A percentile compares a stretch with the other conserved stretches of the same genome.
These are phyloP conservation scores for Zasmidium cellare DNA, from an alignment of 2,329 filamentous ascomycete genomes.

Conservation along the genomic window DNA sequence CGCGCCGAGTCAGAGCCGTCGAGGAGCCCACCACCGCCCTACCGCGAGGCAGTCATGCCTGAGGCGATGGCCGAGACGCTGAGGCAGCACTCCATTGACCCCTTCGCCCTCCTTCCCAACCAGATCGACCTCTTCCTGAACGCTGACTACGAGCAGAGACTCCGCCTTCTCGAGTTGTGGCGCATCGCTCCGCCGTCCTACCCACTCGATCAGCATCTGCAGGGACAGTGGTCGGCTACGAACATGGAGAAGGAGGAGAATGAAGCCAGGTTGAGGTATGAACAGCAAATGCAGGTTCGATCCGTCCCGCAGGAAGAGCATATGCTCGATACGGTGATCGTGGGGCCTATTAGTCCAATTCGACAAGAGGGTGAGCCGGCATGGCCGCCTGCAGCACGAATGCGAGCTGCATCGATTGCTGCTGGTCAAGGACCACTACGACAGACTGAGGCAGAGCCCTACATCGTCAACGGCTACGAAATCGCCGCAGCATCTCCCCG, in stretches of 20 bases:
- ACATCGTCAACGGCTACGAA: conserved; percentile 82
- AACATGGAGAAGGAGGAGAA: conserved; percentile 57
- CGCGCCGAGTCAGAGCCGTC: conserved; percentile 41
- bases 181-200: conserved; percentile 72
- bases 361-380: conserved; percentile 25
- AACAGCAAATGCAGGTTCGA: conserved; percentile 30
- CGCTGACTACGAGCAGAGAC: conserved; percentile 69
- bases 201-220: conserved; percentile 37
- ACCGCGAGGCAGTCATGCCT: conserved; percentile 30
- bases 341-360: conserved; percentile 29
- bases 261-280: conserved; percentile 60
- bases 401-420: conserved; percentile 31
- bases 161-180: conserved; percentile 81
- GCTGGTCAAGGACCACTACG: conserved; percentile 14
- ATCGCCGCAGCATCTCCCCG: conserved; percentile 61
- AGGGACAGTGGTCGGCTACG: conserved; percentile 59
- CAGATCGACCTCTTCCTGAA: conserved; percentile 78
- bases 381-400: conserved; percentile 30
- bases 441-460: conserved; percentile 64
- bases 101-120: conserved; percentile 66
- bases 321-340: conserved; percentile 28
- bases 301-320: conserved; percentile 21
- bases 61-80: conserved; percentile 49
- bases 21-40: conserved; percentile 32
- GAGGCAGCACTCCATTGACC: conserved; percentile 68